A percentile compares a stretch with the other conserved stretches of the same genome.
Evolutionary conservation across 179 eudicot genomes (phyloP).

Genomic region (Kewa caespitosa): DNA sequence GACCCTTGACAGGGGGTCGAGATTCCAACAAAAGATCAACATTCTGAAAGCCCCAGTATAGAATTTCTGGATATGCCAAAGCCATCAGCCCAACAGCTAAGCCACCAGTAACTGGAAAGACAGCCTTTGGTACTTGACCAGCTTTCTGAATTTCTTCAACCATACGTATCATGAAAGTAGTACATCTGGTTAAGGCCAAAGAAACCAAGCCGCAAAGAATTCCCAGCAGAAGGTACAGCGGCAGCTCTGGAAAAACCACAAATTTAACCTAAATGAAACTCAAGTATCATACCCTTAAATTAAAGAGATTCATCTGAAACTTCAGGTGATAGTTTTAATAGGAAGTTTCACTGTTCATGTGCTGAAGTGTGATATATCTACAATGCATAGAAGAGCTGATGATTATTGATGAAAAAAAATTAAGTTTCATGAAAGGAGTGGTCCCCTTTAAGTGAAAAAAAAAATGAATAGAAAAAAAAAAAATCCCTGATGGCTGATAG

Average conservation of each 20-base stretch:
- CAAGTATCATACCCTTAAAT: conserved; percentile 5
- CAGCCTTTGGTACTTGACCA: conserved; percentile 51
- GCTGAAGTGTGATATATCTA: background rate
- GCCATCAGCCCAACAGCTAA: conserved; percentile 82
- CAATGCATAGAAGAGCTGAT: background rate
- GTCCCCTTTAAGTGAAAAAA: background rate
- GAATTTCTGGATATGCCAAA: conserved; percentile 90
- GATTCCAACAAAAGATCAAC: conserved; percentile 89
- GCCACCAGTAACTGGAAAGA: conserved; percentile 74
- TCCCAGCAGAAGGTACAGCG: conserved; percentile 92
- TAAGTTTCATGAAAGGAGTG: conserved; percentile 1
- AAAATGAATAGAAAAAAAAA: background rate
- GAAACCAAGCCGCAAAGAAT: conserved; percentile 87
- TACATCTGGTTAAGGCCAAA: conserved; percentile 67
- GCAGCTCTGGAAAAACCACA: conserved; percentile 68
- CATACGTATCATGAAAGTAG: conserved; percentile 58
- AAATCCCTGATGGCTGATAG: background rate
- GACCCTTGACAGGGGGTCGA: conserved; percentile 68
- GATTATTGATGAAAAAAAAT: background rate
- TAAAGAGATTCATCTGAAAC: background rate
- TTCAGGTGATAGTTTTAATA: too few relatives aligned
- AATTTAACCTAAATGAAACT: conserved; percentile 24
- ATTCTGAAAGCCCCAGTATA: conserved; percentile 96
- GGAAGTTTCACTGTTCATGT: background rate
- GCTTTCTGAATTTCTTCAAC: conserved; percentile 50